These are phyloP conservation scores for Rhododendron griersonianum DNA, from an alignment of 148 eudicot species.

Conservation along the genomic window DNA sequence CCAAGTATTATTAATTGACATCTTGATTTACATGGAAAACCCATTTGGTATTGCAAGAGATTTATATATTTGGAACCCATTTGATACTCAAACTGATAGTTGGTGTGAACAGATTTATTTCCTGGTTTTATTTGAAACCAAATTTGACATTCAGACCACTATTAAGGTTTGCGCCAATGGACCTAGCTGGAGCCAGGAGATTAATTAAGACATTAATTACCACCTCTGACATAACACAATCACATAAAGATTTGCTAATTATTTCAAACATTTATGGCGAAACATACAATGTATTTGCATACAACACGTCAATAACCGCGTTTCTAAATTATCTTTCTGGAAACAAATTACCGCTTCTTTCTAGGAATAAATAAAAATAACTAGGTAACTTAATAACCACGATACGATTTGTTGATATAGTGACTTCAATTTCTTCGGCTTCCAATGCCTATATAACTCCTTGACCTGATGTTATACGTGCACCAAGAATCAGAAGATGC, in stretches of 20 bases:
- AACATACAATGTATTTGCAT: too few species aligned
- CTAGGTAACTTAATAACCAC: not conserved
- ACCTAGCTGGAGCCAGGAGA: too few species aligned
- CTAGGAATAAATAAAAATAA: not conserved
- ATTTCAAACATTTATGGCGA: not conserved
- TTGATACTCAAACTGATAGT: not conserved
- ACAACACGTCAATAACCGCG: not conserved
- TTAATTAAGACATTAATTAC: not conserved
- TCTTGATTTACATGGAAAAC: not conserved
- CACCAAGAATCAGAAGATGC: not conserved
- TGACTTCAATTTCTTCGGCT: not conserved
- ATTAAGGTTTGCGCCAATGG: too few species aligned
- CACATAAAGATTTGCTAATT: not conserved
- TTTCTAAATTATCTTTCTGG: too few species aligned
- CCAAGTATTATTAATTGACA: not conserved
- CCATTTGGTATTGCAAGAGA: not conserved
- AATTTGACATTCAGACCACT: too few species aligned
- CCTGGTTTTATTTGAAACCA: not conserved
- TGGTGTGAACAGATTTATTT: too few species aligned
- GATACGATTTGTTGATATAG: not conserved
- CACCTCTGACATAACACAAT: not conserved
- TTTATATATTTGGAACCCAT: too few species aligned
- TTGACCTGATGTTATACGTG: not conserved
- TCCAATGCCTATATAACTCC: not conserved
- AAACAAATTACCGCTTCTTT: not conserved